Percentiles rank a stretch among this genome's conserved stretches.
These are phyloP conservation scores for Podaxis pistillaris DNA, from an alignment of 768 basidiomycete species.

Conservation along the genomic window DNA sequence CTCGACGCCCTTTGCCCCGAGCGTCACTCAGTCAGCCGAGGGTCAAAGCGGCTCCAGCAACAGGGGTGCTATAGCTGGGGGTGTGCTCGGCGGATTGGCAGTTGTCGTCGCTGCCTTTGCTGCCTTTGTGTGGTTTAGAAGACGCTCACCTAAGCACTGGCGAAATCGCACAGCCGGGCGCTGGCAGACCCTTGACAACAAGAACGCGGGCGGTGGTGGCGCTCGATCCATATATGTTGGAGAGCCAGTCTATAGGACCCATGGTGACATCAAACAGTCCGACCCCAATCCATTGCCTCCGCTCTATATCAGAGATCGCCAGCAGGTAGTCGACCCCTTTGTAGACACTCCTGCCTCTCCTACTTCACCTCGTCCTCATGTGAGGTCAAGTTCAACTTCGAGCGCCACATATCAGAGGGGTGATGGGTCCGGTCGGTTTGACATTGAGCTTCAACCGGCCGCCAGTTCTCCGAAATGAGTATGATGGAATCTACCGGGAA, in stretches of 20 bases:
- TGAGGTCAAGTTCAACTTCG: neutral
- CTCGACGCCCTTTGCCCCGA: neutral
- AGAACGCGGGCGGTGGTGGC: neutral
- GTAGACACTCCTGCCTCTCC: slow-evolving; percentile 3
- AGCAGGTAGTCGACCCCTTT: slow-evolving; percentile 10
- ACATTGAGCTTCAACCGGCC: slow-evolving; percentile 1
- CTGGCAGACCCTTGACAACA: slow-evolving; percentile 8
- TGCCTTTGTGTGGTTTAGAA: slow-evolving; percentile 23
- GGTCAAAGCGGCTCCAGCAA: slow-evolving; percentile 15
- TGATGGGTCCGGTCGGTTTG: neutral
- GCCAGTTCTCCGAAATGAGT: neutral
- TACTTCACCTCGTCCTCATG: neutral
- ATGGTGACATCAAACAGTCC: neutral
- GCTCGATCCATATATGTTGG: neutral
- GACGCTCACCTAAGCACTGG: slow-evolving; percentile 18
- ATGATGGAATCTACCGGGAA: too few relatives aligned
- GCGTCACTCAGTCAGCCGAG: neutral
- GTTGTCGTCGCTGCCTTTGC: slow-evolving; percentile 20
- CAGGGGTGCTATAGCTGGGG: slow-evolving; percentile 28
- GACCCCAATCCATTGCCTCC: slow-evolving; percentile 10
- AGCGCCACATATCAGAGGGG: neutral
- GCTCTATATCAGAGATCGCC: slow-evolving; percentile 16
- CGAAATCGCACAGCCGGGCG: slow-evolving; percentile 5
- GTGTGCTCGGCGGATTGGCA: slow-evolving; percentile 25
- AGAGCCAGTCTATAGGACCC: neutral